These are phyloP conservation scores for Wallacemonas sp. DNA, from an alignment of 208 protist genomes.

Conservation along the genomic window DNA sequence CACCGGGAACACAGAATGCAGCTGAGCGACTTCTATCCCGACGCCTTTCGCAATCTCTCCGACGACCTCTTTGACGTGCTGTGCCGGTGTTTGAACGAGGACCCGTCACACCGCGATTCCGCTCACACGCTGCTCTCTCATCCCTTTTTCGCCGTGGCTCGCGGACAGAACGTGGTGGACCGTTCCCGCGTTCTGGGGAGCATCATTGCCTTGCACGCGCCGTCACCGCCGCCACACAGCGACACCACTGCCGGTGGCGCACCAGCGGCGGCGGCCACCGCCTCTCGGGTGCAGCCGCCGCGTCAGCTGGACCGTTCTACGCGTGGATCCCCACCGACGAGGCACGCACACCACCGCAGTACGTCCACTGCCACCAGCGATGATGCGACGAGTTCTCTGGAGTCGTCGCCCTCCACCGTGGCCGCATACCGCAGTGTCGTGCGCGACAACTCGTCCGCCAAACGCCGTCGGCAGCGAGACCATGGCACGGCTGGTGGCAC, in stretches of 20 bases:
- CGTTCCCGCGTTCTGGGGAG: conserved; percentile 14
- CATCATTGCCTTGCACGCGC: conserved; percentile 8
- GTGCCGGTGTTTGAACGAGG: neutral
- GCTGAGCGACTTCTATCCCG: neutral
- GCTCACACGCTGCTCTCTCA: conserved; percentile 10
- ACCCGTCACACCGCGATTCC: neutral
- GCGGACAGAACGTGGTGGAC: neutral
- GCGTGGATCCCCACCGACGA: neutral
- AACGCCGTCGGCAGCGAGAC: too few relatives aligned
- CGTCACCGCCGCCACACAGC: too few relatives aligned
- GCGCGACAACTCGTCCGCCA: neutral
- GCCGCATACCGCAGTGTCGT: neutral
- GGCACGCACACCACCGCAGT: neutral
- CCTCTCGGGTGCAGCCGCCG: too few relatives aligned
- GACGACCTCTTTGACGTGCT: conserved; percentile 8
- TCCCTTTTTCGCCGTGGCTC: conserved; percentile 2
- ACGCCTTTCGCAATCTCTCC: neutral
- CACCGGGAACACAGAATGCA: neutral
- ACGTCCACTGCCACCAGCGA: neutral
- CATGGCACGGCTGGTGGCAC: too few relatives aligned
- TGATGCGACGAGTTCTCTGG: neutral
- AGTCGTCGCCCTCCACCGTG: neutral
- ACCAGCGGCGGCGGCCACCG: too few relatives aligned
- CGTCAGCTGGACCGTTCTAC: neutral
- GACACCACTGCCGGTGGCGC: too few relatives aligned